Evolutionary conservation across 192 early-diverging fungal genomes (phyloP).

Genomic region (Spinellus fusiger): DNA sequence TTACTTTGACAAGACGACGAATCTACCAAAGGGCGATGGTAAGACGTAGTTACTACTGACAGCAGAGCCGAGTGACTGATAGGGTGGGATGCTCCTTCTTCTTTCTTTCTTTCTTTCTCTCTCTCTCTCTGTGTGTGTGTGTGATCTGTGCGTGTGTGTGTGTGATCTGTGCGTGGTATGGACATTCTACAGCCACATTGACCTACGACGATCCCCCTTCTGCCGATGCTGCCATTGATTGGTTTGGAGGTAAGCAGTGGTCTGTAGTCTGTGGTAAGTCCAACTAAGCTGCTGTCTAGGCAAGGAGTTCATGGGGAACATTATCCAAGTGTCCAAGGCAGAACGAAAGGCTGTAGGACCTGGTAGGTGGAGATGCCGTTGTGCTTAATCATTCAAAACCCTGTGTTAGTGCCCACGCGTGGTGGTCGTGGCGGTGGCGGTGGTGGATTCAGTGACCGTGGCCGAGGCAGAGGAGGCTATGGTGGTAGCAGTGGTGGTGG

Average conservation of each 20-base stretch:
- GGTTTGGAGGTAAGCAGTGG: constrained; percentile 57
- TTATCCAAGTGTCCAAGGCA: constrained; percentile 58
- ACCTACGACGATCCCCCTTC: constrained; percentile 72
- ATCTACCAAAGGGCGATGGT: constrained; percentile 68
- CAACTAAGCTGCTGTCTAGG: constrained; percentile 19
- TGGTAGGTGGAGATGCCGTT: constrained; percentile 25
- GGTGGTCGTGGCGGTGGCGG: constrained; percentile 42
- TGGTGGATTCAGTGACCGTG: constrained; percentile 35
- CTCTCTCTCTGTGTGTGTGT: too few species aligned
- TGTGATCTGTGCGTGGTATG: not conserved
- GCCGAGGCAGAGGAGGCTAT: constrained; percentile 31
- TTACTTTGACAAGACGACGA: constrained; percentile 58
- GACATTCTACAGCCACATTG: constrained; percentile 54
- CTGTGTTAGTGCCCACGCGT: too few species aligned
- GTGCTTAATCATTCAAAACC: not conserved
- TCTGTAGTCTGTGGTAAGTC: constrained; percentile 3
- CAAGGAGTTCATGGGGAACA: constrained; percentile 46
- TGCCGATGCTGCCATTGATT: constrained; percentile 64
- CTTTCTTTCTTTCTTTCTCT: not conserved
- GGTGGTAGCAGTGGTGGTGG: constrained; percentile 38
- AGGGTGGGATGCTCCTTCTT: not conserved
- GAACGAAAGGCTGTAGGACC: constrained; percentile 43
- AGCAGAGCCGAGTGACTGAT: not conserved
- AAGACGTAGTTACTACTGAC: not conserved
- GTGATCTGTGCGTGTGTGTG: not conserved